Conservation (phyloP, 441 rosid species). For the Gossypium laxum region DNA sequence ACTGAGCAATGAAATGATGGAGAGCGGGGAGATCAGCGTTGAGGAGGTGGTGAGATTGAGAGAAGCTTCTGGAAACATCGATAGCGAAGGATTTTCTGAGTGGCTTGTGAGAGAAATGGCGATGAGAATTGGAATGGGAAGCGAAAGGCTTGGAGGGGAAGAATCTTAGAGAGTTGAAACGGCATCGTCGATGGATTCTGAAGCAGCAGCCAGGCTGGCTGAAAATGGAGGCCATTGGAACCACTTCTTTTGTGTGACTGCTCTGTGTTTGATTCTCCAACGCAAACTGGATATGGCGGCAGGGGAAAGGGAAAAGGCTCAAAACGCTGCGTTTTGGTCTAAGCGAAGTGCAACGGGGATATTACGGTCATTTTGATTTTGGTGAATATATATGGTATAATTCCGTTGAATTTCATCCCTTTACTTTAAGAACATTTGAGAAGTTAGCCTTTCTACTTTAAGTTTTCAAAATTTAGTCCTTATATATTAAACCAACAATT, state of each 20-base stretch:
- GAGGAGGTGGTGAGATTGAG: constrained; percentile 28
- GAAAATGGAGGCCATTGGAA: constrained; percentile 34
- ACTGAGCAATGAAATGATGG: constrained; percentile 47
- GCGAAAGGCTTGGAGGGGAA: constrained; percentile 27
- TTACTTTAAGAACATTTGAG: no score
- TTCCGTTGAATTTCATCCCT: no score
- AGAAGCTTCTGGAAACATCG: constrained; percentile 37
- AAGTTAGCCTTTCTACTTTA: no score
- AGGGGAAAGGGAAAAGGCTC: not conserved
- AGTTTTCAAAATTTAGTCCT: no score
- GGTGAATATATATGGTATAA: no score
- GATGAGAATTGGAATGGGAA: constrained; percentile 12
- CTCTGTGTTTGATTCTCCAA: not conserved
- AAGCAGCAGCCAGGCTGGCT: constrained; percentile 36
- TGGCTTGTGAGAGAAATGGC: constrained; percentile 15
- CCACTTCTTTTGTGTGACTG: not conserved
- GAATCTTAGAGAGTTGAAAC: constrained; percentile 24
- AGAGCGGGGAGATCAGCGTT: constrained; percentile 41
- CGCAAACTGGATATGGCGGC: not conserved
- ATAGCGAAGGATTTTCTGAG: constrained; percentile 22
- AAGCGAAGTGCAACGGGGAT: not conserved
- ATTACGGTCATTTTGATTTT: not conserved
- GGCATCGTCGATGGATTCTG: constrained; percentile 30
- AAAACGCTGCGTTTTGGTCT: constrained; percentile 9
- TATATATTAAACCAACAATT: no score